phyloP scores from a whole-genome alignment of 2,329 filamentous ascomycete genomes.

The Stachybotrys echinatus region DNA sequence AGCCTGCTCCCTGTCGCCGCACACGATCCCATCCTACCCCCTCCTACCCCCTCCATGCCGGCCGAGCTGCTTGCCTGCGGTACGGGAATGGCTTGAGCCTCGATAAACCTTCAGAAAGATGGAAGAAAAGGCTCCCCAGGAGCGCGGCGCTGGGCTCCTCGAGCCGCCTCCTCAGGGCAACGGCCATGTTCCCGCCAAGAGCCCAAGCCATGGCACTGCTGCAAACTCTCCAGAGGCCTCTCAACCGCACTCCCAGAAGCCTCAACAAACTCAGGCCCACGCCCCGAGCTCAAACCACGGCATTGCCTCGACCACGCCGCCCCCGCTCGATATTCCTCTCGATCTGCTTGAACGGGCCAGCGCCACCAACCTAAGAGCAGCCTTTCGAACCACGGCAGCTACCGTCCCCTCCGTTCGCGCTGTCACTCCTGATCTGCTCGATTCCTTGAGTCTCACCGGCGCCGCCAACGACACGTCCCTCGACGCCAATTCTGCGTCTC shows the following conservation, averaged over 20 bases:
- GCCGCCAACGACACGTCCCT: constrained; percentile 8
- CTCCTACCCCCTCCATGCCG: neutral
- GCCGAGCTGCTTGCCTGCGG: neutral
- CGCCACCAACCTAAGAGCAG: constrained; percentile 26
- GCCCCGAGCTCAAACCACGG: neutral
- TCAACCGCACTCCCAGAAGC: neutral
- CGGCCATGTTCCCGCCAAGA: neutral
- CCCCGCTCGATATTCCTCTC: constrained; percentile 20
- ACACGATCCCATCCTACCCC: neutral
- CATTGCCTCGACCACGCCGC: neutral
- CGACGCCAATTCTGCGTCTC: constrained; percentile 13
- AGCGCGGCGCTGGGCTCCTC: neutral
- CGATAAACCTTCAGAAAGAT: neutral
- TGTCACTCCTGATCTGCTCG: constrained; percentile 58
- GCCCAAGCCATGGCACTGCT: neutral
- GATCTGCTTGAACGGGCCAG: constrained; percentile 29
- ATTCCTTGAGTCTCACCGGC: constrained; percentile 22
- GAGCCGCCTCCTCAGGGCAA: neutral
- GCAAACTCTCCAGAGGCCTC: neutral
- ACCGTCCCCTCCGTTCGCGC: constrained; percentile 50
- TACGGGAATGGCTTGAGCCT: neutral
- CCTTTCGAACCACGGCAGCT: constrained; percentile 23
- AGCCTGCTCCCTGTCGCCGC: neutral
- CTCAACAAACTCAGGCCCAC: neutral
- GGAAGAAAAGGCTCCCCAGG: neutral